phyloP scores from a whole-genome alignment of 345 rosid genomes.

The sweet orange (Citrus sinensis) region DNA sequence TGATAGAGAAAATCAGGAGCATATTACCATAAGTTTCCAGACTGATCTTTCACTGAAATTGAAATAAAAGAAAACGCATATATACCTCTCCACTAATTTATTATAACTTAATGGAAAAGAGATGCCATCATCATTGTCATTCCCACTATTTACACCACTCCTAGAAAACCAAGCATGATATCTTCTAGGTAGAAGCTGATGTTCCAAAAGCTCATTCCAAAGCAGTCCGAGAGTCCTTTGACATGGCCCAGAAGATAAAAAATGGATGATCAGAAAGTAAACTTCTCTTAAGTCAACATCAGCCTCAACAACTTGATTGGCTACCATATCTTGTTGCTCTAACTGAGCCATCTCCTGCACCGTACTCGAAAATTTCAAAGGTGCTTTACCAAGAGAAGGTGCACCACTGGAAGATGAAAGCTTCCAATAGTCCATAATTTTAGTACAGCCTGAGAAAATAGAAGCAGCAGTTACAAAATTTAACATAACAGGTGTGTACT shows the following conservation, averaged over 20 bases:
- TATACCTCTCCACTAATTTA: constrained; percentile 71
- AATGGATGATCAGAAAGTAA: constrained; percentile 87
- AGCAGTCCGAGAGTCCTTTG: constrained; percentile 58
- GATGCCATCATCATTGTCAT: constrained; percentile 57
- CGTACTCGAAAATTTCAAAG: constrained; percentile 35
- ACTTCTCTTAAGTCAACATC: constrained; percentile 70
- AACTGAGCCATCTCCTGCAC: constrained; percentile 38
- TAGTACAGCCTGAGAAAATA: constrained; percentile 22
- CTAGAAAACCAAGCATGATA: constrained; percentile 94
- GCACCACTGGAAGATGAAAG: constrained; percentile 37
- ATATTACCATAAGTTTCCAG: constrained; percentile 7
- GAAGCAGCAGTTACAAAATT: constrained; percentile 13
- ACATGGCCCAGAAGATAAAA: constrained; percentile 85
- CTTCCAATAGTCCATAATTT: constrained; percentile 59
- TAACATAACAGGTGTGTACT: background rate
- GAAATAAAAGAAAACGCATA: background rate
- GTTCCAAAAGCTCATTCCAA: constrained; percentile 69
- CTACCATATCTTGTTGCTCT: constrained; percentile 42
- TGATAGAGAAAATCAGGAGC: background rate
- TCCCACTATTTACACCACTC: constrained; percentile 48
- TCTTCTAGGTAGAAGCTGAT: constrained; percentile 89
- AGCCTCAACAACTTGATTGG: constrained; percentile 28
- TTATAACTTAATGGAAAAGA: constrained; percentile 73
- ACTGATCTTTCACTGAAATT: background rate
- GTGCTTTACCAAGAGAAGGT: constrained; percentile 45